These are phyloP conservation scores for Penicillium nordicum DNA, from an alignment of 2,329 filamentous ascomycete genomes.

Conservation along the genomic window DNA sequence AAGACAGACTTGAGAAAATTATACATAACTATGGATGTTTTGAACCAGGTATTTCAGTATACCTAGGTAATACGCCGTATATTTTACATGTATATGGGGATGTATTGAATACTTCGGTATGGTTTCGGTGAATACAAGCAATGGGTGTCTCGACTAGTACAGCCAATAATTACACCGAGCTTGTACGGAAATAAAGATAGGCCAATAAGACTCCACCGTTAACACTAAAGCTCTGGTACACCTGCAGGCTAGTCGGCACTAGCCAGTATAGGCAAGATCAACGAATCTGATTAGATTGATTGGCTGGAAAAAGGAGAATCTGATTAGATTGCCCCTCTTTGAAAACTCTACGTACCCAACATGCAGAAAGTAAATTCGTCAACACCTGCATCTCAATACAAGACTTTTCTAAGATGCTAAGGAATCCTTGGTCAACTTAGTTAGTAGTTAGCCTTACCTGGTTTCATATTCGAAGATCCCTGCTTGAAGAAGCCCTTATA, in stretches of 20 bases:
- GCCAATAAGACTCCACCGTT: background rate
- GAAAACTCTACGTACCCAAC: constrained; percentile 1
- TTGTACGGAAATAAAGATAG: background rate
- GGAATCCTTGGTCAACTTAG: background rate
- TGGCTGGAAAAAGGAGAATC: constrained; percentile 3
- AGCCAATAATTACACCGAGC: background rate
- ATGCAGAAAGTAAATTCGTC: background rate
- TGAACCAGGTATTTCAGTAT: background rate
- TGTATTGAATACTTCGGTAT: background rate
- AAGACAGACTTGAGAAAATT: background rate
- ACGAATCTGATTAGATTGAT: constrained; percentile 27
- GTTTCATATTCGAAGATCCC: background rate
- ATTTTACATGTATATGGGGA: background rate
- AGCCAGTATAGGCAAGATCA: constrained; percentile 13
- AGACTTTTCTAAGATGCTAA: background rate
- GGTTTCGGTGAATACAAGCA: background rate
- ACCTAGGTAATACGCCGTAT: background rate
- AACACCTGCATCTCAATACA: background rate
- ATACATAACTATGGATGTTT: background rate
- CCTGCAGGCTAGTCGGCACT: background rate
- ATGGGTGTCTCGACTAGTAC: background rate
- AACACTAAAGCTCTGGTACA: background rate
- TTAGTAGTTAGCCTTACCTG: background rate
- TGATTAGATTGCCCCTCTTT: constrained; percentile 10
- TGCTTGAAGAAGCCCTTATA: background rate